Base-by-base conservation (phyloP, 768 basidiomycete species). In the Russula compacta region DNA sequence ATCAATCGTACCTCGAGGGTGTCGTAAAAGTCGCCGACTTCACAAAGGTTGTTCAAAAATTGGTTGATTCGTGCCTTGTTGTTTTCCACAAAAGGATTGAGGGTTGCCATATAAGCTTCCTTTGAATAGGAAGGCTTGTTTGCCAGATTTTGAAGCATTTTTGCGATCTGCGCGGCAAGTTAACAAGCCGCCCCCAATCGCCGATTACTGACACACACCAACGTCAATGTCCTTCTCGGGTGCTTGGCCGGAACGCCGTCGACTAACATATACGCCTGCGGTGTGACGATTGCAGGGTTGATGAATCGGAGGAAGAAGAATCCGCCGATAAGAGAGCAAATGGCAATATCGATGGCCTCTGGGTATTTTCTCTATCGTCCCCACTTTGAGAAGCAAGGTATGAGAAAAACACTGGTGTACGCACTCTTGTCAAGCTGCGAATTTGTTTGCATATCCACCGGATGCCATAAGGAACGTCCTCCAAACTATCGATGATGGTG, bases 371-470 rank as follows among this genome's bases (percentile, higher is more conserved):
- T 83, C 97, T 98, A 71, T 6, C 21, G 56, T 59, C 58, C 39
- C 10, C 17, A 7, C 29, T 21, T 21, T 49, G 46, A 58, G 46
- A 51, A 32, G 15, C 17, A 11, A 10, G 19, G 32, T 21, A 24
- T 58, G 51, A 46, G 2, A 9, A 24, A 15, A 7, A 10, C 9
- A 32, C 3, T n/a, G 17, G 29, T 19, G 42, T 49, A 75, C 84
- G 59, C 67, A 98, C 95, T 77, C 92, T 81, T 53, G 95, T 98
- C 71, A 99, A 74, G 77, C 93, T 95, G 64, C 94, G 79, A 71
- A 99, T 99, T 74, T 99, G 97, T 74, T 99, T 99, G 77, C 97
- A 99, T 71, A 99, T 99, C 97, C 97, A 99, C 66, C 97, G 83
- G 65, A 99, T 99, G 68, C 97, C 97, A 70, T 99, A 99, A 32